phyloP scores from a whole-genome alignment of 257 asterid genomes.

The Scutellaria galericulata region DNA sequence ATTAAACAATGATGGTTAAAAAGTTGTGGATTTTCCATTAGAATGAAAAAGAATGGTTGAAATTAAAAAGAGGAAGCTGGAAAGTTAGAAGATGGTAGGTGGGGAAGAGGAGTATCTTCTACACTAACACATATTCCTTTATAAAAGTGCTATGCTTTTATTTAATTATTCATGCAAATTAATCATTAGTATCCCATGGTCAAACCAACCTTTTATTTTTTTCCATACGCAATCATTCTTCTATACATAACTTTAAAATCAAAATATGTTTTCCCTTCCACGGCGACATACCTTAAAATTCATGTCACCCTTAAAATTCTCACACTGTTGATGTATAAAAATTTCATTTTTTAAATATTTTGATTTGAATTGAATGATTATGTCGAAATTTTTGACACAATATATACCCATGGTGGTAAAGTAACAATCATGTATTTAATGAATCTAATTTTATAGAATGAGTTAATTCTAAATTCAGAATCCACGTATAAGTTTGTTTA shows the following conservation, averaged over 20 bases:
- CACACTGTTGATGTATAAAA: no score
- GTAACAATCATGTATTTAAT: no score
- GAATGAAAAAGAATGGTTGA: conserved; percentile 38
- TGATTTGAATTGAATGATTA: no score
- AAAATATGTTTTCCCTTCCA: no score
- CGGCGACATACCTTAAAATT: no score
- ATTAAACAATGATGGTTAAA: not conserved
- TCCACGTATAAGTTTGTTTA: no score
- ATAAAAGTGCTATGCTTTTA: not conserved
- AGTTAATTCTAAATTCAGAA: no score
- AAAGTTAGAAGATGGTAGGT: conserved; percentile 22
- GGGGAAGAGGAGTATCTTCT: conserved; percentile 22
- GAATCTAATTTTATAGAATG: no score
- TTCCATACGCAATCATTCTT: conserved; percentile 2
- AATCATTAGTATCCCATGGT: conserved; percentile 6
- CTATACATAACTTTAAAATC: not conserved
- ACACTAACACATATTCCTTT: conserved; percentile 15
- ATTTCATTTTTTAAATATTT: no score
- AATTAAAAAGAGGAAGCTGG: conserved; percentile 11
- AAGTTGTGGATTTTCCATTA: not conserved
- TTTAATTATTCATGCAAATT: not conserved
- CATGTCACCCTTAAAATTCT: no score
- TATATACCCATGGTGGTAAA: no score
- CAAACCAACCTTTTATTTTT: not conserved
- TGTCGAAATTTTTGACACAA: no score